Base-by-base conservation (phyloP, 306 rosid genomes). In the Dicorynia guianensis region DNA sequence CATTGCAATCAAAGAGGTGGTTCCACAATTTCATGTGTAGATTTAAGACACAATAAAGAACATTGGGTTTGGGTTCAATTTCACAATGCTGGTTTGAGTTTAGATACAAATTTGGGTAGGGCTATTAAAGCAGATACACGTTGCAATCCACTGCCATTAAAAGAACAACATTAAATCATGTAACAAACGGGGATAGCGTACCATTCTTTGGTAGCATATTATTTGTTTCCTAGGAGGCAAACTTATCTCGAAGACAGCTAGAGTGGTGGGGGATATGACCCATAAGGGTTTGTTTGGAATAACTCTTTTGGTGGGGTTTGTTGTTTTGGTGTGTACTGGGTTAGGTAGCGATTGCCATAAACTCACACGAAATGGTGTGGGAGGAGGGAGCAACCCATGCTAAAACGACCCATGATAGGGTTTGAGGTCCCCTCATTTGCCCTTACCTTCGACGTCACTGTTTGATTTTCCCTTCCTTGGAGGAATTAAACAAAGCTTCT, bases 151-250 rank as follows among this genome's bases (percentile, higher is more conserved):
- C 56, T 14, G 34, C 49, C 62, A 33, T 38, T 50, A 15, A 57
- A 71, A 79, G 73, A 50, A 78, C 10, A 38, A 57, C 73, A 75
- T 54, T 70, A 36, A 80, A 74, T 64, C 6, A 67, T 44, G 42
- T 54, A 62, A 44, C 6, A 79, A 71, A 71, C 25, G 20, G 75
- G 80, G 74, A 54, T 40, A 81, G 63, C 7, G 76, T 49, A 62
- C 49, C 74, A 67, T 18, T 71, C 8, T 4, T 13, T 78, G 69
- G 66, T 70, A 50, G 60, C 53, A 54, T 63, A 80, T 77, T 13
- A 74, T 78, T 76, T 88, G 97, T 89, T 91, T 86, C 96, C 93
- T 79, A 74, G 89, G 93, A 93, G 75, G 88, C 72, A 36, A 77
- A 81, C 83, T 87, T 80, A 83, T 79, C 84, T 84, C 50, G 78